Evolutionary conservation across 805 yeast genomes (phyloP), one percentile per base, ranked within the genome.

Genomic region (Saccharomycopsis babjevae): DNA sequence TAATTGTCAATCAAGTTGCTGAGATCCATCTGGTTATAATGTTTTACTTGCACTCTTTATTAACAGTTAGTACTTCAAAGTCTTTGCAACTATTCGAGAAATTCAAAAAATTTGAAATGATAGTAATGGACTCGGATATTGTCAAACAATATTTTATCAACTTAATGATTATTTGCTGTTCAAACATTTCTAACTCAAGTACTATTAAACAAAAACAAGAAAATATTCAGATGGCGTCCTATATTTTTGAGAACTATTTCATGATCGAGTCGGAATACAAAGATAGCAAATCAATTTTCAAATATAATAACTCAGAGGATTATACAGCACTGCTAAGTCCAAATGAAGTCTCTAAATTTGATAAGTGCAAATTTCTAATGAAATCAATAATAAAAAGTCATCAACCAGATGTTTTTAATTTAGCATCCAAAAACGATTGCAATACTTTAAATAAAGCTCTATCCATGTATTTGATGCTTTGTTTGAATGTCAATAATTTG

Each of bases 11-110:
- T 36, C 61, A 60, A 38, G 50, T 32, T 32, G n/a, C 30, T 20
- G 62, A 59, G 34, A 38, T 60, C 32, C 57, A 56, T 25, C 57
- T 57, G 30, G 62, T 59, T 1, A 58, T 60, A 13, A 40, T 56
- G 39, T 40, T 57, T 25, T 64, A 64, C 54, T 42, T 64, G 8
- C 22, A 56, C 13, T 55, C 66, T 5, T 40, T 64, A 38, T 28
- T 59, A 16, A 52, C 50, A 8, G 57, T 42, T n/a, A 60, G 60
- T 32, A 42, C 57, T 16, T 43, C 38, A 18, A 57, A 58, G 30
- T 36, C 60, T 2, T 11, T 57, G 2, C 55, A 62, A 38, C 57
- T 64, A 39, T 64, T 46, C 55, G 57, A 50, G 13, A 57, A 61
- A 43, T 64, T 64, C 32, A 20, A 16, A 11, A 58, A 56, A 39